These are phyloP conservation scores for Carpinus fangiana DNA, from an alignment of 306 rosid genomes.

Conservation along the genomic window DNA sequence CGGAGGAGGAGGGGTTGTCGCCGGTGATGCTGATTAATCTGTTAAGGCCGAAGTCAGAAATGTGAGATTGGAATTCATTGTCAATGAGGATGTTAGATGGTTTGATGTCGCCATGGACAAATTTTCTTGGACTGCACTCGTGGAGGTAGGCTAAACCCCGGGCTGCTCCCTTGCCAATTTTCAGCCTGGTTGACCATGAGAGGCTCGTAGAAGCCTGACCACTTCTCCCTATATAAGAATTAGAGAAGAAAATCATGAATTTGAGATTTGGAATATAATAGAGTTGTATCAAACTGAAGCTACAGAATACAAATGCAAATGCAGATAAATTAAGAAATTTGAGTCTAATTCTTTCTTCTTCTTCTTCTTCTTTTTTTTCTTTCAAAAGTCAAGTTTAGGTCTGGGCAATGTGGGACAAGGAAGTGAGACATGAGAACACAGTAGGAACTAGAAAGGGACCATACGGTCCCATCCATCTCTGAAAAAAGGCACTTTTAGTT, in stretches of 20 bases:
- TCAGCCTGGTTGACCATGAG: slow-evolving; percentile 82
- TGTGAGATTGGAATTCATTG: slow-evolving; percentile 64
- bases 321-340: neutral
- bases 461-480: neutral
- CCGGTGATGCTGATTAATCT: slow-evolving; percentile 83
- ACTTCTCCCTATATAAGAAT: slow-evolving; percentile 52
- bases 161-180: slow-evolving; percentile 80
- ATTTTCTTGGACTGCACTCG: slow-evolving; percentile 95
- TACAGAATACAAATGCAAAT: slow-evolving; percentile 17
- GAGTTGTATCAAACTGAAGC: neutral
- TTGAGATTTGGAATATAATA: neutral
- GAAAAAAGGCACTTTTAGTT: neutral
- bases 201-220: slow-evolving; percentile 74
- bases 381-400: neutral
- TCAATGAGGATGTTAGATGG: slow-evolving; percentile 95
- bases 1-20: slow-evolving; percentile 74
- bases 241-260: neutral
- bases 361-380: neutral
- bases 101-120: slow-evolving; percentile 92
- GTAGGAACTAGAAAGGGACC: neutral
- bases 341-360: neutral
- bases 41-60: slow-evolving; percentile 90
- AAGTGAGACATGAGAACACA: neutral
- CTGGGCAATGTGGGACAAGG: neutral
- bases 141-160: slow-evolving; percentile 95